These are phyloP conservation scores for Aspergillus ruber DNA, from an alignment of 2,329 filamentous ascomycete species.

Conservation along the genomic window DNA sequence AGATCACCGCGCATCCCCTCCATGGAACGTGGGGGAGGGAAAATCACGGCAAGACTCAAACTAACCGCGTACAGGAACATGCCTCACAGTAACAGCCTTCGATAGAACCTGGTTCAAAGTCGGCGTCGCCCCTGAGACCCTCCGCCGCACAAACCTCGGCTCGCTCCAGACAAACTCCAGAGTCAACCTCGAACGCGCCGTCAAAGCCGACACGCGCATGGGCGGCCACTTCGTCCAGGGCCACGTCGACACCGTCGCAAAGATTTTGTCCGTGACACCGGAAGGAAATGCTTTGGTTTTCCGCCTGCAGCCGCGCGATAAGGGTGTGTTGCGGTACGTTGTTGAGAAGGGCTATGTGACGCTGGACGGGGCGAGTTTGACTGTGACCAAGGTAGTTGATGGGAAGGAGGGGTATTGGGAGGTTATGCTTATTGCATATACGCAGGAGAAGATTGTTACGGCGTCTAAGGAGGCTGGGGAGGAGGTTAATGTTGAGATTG, in stretches of 20 bases:
- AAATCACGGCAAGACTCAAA: neutral
- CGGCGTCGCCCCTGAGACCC: slow-evolving; percentile 88
- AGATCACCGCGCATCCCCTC: too few species aligned
- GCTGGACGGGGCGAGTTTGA: slow-evolving; percentile 90
- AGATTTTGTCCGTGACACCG: slow-evolving; percentile 62
- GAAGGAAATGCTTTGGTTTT: slow-evolving; percentile 91
- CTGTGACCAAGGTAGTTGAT: slow-evolving; percentile 80
- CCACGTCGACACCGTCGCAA: slow-evolving; percentile 86
- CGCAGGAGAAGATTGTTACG: slow-evolving; percentile 83
- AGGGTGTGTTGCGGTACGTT: slow-evolving; percentile 70
- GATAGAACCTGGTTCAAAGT: slow-evolving; percentile 67
- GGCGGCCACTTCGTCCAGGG: slow-evolving; percentile 97
- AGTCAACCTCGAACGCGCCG: slow-evolving; percentile 92
- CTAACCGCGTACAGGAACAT: slow-evolving; percentile 52
- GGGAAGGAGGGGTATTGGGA: slow-evolving; percentile 75
- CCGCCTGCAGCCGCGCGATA: slow-evolving; percentile 66
- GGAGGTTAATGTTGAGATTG: slow-evolving; percentile 85
- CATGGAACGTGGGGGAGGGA: neutral
- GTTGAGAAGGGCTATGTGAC: slow-evolving; percentile 96
- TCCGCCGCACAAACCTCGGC: slow-evolving; percentile 93
- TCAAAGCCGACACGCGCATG: slow-evolving; percentile 88
- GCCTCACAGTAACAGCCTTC: slow-evolving; percentile 82
- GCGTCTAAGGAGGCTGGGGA: slow-evolving; percentile 73
- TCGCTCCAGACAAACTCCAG: slow-evolving; percentile 56
- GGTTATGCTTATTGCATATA: slow-evolving; percentile 96